Evolutionary conservation across 495 filamentous ascomycete species (phyloP).

Genomic region (Tuber aestivum): DNA sequence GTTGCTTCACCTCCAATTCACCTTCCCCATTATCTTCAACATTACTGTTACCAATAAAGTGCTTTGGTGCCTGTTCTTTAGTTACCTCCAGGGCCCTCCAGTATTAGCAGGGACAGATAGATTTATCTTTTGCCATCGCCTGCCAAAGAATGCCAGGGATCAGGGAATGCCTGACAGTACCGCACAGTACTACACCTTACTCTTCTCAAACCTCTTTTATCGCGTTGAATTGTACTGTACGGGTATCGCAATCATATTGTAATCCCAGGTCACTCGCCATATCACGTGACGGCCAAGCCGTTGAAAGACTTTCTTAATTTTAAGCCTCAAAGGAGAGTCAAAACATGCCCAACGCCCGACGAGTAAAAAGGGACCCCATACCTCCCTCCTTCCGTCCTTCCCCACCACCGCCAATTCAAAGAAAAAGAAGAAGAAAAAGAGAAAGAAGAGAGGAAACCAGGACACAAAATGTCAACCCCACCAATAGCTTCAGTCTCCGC

Average conservation of each 20-base stretch:
- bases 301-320: constrained; percentile 3
- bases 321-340: not conserved
- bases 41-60: too few relatives aligned
- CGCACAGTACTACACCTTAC: not conserved
- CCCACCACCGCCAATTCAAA: not conserved
- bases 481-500: constrained; percentile 16
- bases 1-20: too few relatives aligned
- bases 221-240: not conserved
- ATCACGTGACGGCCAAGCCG: not conserved
- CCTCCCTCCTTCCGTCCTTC: too few relatives aligned
- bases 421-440: too few relatives aligned
- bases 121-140: too few relatives aligned
- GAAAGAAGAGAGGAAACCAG: not conserved
- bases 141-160: too few relatives aligned
- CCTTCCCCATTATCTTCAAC: too few relatives aligned
- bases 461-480: not conserved
- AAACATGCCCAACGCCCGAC: not conserved
- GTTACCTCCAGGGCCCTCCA: too few relatives aligned
- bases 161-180: too few relatives aligned
- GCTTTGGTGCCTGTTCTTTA: too few relatives aligned
- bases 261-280: not conserved
- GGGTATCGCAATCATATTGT: not conserved
- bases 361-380: not conserved
- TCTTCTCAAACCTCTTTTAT: not conserved
- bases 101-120: too few relatives aligned